Base-by-base conservation (phyloP, 495 filamentous ascomycete genomes). In the Cercophora samala region DNA sequence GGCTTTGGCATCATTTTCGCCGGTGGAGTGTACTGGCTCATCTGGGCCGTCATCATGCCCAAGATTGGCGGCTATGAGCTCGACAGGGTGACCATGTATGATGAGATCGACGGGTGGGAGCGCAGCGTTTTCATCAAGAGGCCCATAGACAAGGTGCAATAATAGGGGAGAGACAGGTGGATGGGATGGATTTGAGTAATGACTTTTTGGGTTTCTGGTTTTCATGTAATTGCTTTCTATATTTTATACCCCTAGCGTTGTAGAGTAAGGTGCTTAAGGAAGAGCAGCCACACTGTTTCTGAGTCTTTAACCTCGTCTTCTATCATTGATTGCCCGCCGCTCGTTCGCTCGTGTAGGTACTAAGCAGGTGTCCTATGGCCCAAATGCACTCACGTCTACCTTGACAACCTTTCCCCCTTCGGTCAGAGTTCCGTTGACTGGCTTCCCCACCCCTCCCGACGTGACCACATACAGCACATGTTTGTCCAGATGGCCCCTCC, bases 41-140 rank as follows among this genome's bases (percentile, higher is more conserved):
- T 91, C 60, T 91, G 87, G 88, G 89, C 87, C 4, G 79, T 86
- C 5, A 66, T 87, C 32, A 72, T 92, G 32, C 90, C 90, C 53
- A 77, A 78, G 58, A 77, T 86, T 69, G 85, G 84, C 58, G 75
- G 78, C 0, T 90, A 90, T 73, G 80, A 72, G 59, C 79, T 90
- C 18, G 87, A 87, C 64, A 83, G 88, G 69, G 83, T 86, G 69
- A 74, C 69, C 0, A 63, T 72, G 4, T 68, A 80, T 13, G 73
- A 75, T 24, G 70, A 76, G 17, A 74, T 78, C 65, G 79, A 81
- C 61, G 80, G 80, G 6, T 83, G 80, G 80, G 77, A 75, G 68
- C 68, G 77, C 11, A 73, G 71, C 56, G 69, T 77, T 1, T 82
- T 82, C 66, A 58, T 69, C 23, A 72, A 66, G 63, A 68, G 56